These are phyloP conservation scores for Anisodus acutangulus DNA, from an alignment of 257 asterid genomes.

Conservation along the genomic window DNA sequence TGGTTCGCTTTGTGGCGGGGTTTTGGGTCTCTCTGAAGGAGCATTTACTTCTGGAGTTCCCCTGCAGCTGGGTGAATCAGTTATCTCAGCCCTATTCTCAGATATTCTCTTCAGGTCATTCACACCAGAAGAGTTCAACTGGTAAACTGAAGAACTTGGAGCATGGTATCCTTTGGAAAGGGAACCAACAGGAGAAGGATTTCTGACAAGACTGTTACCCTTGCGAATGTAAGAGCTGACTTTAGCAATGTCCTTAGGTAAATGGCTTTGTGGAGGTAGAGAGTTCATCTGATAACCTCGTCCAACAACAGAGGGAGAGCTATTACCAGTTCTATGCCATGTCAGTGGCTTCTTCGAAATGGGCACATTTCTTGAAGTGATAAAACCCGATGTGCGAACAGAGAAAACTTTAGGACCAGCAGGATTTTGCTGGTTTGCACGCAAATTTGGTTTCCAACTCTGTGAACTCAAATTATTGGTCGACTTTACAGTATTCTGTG, in stretches of 20 bases:
- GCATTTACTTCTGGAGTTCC: constrained; percentile 40
- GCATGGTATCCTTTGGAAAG: constrained; percentile 48
- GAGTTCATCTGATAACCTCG: constrained; percentile 42
- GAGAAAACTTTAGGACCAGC: constrained; percentile 48
- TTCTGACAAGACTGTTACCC: constrained; percentile 88
- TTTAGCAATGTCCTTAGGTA: constrained; percentile 39
- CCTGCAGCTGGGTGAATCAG: constrained; percentile 36
- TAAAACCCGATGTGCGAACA: constrained; percentile 42
- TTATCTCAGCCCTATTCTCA: constrained; percentile 38
- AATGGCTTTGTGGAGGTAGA: constrained; percentile 43
- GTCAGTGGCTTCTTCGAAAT: constrained; percentile 65
- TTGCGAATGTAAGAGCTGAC: constrained; percentile 63
- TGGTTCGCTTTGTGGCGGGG: constrained; percentile 40
- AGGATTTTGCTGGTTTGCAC: constrained; percentile 46
- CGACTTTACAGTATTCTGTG: constrained; percentile 40
- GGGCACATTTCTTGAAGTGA: constrained; percentile 44
- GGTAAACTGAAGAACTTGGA: constrained; percentile 48
- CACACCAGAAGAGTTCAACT: constrained; percentile 39
- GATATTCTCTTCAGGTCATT: constrained; percentile 47
- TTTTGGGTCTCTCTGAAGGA: constrained; percentile 47
- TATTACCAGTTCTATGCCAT: constrained; percentile 67
- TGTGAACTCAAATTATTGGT: constrained; percentile 43
- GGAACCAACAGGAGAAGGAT: constrained; percentile 50
- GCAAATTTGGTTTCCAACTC: constrained; percentile 46
- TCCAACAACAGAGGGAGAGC: constrained; percentile 46